Conservation (phyloP, 2,329 filamentous ascomycete species). For the Geosmithia putterillii region DNA sequence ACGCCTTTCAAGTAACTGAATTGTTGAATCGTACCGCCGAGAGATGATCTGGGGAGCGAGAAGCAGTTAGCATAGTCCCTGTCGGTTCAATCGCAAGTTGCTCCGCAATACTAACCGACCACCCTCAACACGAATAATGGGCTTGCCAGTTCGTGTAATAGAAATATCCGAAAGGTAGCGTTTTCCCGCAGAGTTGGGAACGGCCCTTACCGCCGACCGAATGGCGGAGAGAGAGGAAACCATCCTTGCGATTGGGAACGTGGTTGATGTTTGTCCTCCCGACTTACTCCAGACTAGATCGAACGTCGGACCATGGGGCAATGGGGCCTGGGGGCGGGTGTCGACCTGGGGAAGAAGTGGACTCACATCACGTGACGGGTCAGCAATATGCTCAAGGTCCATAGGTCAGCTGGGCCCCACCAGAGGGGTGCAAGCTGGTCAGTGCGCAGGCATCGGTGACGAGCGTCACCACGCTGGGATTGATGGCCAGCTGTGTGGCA, state of each 20-base stretch:
- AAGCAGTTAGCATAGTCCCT: slow-evolving; percentile 13
- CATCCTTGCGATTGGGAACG: slow-evolving; percentile 28
- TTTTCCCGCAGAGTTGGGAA: slow-evolving; percentile 34
- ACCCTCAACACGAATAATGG: slow-evolving; percentile 77
- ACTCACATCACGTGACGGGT: slow-evolving; percentile 1
- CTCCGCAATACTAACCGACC: slow-evolving; percentile 55
- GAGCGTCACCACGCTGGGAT: neutral
- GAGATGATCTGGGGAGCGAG: slow-evolving; percentile 52
- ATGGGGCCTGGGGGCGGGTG: neutral
- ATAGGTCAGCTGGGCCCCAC: neutral
- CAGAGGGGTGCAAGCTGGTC: neutral
- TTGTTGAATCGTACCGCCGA: slow-evolving; percentile 55
- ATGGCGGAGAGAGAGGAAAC: slow-evolving; percentile 42
- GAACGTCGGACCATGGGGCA: neutral
- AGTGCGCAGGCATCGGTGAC: neutral
- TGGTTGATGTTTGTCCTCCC: slow-evolving; percentile 7
- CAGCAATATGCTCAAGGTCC: neutral
- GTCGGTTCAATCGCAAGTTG: slow-evolving; percentile 9
- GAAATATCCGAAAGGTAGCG: slow-evolving; percentile 65
- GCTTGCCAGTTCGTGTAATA: slow-evolving; percentile 93
- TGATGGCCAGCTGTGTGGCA: neutral
- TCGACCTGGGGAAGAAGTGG: neutral
- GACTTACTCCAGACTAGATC: neutral
- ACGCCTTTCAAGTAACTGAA: slow-evolving; percentile 2
- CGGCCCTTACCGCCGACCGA: slow-evolving; percentile 37